Conservation (phyloP, 1,139 yeast species). For the Taphrina deformans region DNA sequence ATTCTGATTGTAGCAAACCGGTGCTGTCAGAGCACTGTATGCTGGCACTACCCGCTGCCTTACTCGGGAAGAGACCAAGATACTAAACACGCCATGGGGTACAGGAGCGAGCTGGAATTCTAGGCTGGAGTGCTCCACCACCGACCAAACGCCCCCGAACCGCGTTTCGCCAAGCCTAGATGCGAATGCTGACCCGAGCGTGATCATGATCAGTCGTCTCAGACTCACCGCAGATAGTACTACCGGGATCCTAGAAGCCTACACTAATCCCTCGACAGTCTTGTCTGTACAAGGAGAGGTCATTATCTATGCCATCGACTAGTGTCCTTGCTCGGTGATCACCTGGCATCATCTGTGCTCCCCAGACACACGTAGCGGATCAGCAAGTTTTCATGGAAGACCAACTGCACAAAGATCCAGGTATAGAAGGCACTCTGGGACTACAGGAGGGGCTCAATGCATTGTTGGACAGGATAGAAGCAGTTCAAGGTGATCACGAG, state of each 20-base stretch:
- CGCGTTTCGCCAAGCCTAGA: not conserved
- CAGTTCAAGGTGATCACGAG: conserved; percentile 21
- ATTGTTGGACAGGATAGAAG: conserved; percentile 18
- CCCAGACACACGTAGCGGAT: too few species aligned
- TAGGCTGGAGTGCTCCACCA: not conserved
- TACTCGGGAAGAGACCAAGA: not conserved
- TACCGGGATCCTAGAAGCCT: not conserved
- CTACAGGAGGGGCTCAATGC: conserved; percentile 23
- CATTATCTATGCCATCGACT: too few species aligned
- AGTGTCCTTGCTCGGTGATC: too few species aligned
- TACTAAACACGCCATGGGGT: not conserved
- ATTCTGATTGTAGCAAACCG: too few species aligned
- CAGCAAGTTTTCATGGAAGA: conserved; percentile 1
- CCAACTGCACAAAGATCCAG: not conserved
- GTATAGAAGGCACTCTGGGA: conserved; percentile 5
- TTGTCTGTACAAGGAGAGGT: not conserved
- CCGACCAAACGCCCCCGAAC: not conserved
- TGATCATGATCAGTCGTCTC: conserved; percentile 1
- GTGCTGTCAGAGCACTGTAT: too few species aligned
- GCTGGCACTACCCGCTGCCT: too few species aligned
- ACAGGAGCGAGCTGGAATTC: not conserved
- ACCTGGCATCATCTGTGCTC: too few species aligned
- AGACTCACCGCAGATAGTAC: not conserved
- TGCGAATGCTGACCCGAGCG: not conserved
- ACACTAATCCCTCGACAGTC: not conserved